Percentiles rank a stretch among this genome's conserved stretches.
Evolutionary conservation across 768 basidiomycete genomes (phyloP).

Genomic region (Rhodosporidiobolus odoratus): DNA sequence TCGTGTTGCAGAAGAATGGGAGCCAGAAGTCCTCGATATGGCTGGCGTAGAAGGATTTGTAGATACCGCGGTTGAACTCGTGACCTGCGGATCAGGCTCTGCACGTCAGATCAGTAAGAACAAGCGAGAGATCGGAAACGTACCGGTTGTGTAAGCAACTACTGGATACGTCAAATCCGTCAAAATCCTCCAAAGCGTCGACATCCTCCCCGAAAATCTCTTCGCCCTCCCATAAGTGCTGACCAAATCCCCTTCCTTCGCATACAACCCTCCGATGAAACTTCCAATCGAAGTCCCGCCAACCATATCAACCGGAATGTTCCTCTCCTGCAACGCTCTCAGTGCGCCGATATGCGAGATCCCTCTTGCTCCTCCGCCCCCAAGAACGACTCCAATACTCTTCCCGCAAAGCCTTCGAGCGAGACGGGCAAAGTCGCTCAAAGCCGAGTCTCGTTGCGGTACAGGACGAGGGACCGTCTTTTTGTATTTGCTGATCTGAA

Average conservation of each 20-base stretch:
- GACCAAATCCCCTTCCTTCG: slow-evolving; percentile 84
- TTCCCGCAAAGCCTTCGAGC: slow-evolving; percentile 87
- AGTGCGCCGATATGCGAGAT: slow-evolving; percentile 78
- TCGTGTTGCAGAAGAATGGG: slow-evolving; percentile 89
- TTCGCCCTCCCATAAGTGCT: slow-evolving; percentile 79
- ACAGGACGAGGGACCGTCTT: slow-evolving; percentile 54
- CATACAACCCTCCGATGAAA: slow-evolving; percentile 89
- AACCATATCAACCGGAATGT: slow-evolving; percentile 82
- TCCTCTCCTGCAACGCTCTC: slow-evolving; percentile 81
- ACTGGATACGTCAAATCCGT: slow-evolving; percentile 86
- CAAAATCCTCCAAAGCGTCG: slow-evolving; percentile 86
- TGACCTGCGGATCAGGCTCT: slow-evolving; percentile 58
- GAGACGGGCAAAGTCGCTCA: slow-evolving; percentile 87
- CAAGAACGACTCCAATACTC: slow-evolving; percentile 87
- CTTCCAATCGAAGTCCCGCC: slow-evolving; percentile 74
- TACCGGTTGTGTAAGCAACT: slow-evolving; percentile 81
- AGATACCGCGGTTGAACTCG: slow-evolving; percentile 89
- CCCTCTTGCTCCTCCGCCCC: slow-evolving; percentile 96
- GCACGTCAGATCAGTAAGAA: background rate
- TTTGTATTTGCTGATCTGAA: slow-evolving; percentile 79
- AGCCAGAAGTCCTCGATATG: slow-evolving; percentile 62
- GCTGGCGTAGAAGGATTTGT: slow-evolving; percentile 59
- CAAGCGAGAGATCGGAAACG: background rate
- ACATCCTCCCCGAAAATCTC: slow-evolving; percentile 82
- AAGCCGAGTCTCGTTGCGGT: slow-evolving; percentile 51